Evolutionary conservation across 352 stramenopile species (phyloP), one percentile per base, ranked within the genome.

Genomic region (Thalassiosira oceanica): DNA sequence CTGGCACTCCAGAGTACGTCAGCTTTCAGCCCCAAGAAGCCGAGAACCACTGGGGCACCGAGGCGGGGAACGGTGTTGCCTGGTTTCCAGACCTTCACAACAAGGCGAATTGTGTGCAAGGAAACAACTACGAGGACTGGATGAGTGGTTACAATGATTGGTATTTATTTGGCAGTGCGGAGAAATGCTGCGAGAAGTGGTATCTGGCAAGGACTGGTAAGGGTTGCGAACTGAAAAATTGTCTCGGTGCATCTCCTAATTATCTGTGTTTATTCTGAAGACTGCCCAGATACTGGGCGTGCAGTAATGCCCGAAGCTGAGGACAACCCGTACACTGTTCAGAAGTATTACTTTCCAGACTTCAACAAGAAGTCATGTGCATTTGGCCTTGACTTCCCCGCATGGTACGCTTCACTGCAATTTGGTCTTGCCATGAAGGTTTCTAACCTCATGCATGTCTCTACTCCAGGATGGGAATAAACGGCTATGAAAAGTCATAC

Each of bases 71-170:
- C 24, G 27, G 26, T 2, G 8, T 41, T 18, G 1, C 15, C 3
- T 61, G 18, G 13, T 57, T 58, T 28, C 52, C 62, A n/a, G 62
- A 73, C 16, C 52, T 73, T 21, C 41, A 31, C 13, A 54, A 60
- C 35, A 61, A 52, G 33, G 8, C 57, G 20, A 72, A 72, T 18
- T 73, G 62, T 43, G 42, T 73, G 15, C 31, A 18, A 0, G 35
- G 43, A 43, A 65, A n/a, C 1, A 58, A 64, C 24, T 73, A 73
- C 21, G 62, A 73, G n/a, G n/a, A 64, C 28, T 73, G 51, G 62
- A 64, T 64, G 50, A 21, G 29, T 18, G 62, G 62, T 7, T 73
- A 52, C 48, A 20, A 36, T 18, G 24, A 1, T 2, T 57, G 60
- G 27, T 73, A 73, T 28, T 31, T 73, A 3, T 73, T 73, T 33